A percentile compares a stretch with the other conserved stretches of the same genome.
Conservation (phyloP, 2,329 filamentous ascomycete species). For the Cytospora chrysosperma region DNA sequence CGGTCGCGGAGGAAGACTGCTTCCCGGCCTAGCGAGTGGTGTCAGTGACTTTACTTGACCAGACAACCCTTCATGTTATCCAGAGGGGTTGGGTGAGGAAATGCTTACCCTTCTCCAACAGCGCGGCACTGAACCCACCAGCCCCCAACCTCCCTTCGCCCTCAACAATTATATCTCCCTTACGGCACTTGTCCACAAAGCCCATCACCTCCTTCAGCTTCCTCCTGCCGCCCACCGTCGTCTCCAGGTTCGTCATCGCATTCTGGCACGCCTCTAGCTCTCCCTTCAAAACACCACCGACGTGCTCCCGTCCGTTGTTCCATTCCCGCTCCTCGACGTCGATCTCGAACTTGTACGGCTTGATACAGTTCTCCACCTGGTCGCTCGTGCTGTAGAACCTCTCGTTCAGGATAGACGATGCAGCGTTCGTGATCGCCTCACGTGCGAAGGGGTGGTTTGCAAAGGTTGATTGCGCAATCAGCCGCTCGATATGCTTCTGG, state of each 20-base stretch:
- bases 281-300: slow-evolving; percentile 75
- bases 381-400: slow-evolving; percentile 96
- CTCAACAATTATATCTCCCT: slow-evolving; percentile 80
- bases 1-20: slow-evolving; percentile 92
- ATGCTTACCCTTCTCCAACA: slow-evolving; percentile 73
- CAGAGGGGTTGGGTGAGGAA: neutral
- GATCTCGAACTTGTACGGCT: slow-evolving; percentile 97
- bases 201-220: slow-evolving; percentile 86
- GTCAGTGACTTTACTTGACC: slow-evolving; percentile 29
- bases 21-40: slow-evolving; percentile 68
- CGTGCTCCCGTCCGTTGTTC: slow-evolving; percentile 80
- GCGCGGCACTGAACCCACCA: slow-evolving; percentile 86
- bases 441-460: slow-evolving; percentile 87
- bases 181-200: slow-evolving; percentile 88
- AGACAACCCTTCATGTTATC: too few relatives aligned
- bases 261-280: slow-evolving; percentile 83
- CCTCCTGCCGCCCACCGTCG: slow-evolving; percentile 72
- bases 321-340: slow-evolving; percentile 92
- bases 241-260: slow-evolving; percentile 74
- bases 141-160: slow-evolving; percentile 81
- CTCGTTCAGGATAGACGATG: slow-evolving; percentile 86
- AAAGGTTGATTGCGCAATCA: slow-evolving; percentile 82
- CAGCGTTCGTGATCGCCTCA: slow-evolving; percentile 88
- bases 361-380: slow-evolving; percentile 98
- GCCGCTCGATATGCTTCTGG: slow-evolving; percentile 75